Percentiles rank a stretch among this genome's conserved stretches.
phyloP scores from a whole-genome alignment of 768 basidiomycete genomes.

The Russula vinacea region DNA sequence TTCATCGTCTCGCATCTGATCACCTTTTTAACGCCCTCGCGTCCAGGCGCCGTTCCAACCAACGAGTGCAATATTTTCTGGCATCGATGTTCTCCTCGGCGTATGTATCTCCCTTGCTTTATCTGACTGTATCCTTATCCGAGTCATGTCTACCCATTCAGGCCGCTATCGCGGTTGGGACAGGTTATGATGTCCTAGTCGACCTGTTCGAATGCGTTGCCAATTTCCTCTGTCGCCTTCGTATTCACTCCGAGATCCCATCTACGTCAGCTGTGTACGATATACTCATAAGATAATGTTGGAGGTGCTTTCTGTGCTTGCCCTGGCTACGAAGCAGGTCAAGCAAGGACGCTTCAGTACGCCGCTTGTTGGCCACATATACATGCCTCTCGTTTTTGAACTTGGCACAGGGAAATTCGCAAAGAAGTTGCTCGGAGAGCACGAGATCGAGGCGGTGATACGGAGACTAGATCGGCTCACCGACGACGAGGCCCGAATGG shows the following conservation, averaged over 20 bases:
- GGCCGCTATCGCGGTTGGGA: no score
- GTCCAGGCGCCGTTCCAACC: not conserved
- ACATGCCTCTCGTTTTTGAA: not conserved
- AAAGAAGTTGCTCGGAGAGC: not conserved
- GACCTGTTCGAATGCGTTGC: not conserved
- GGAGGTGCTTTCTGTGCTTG: not conserved
- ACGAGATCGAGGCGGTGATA: not conserved
- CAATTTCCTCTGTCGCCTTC: not conserved
- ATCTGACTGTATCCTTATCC: not conserved
- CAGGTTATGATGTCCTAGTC: not conserved
- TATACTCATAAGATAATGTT: not conserved
- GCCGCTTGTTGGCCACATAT: not conserved
- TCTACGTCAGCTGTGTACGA: not conserved
- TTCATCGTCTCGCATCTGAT: not conserved
- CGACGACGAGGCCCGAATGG: not conserved
- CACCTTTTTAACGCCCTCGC: not conserved
- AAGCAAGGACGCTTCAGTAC: slow-evolving; percentile 4
- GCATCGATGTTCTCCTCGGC: not conserved
- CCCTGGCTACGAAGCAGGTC: not conserved
- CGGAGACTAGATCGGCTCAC: not conserved
- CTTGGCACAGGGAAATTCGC: not conserved
- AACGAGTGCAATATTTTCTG: not conserved
- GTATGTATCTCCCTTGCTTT: not conserved
- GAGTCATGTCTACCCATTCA: not conserved
- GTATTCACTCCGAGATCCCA: not conserved